phyloP scores from a whole-genome alignment of 140 eudicot species.

The Eryngium alpinum region DNA sequence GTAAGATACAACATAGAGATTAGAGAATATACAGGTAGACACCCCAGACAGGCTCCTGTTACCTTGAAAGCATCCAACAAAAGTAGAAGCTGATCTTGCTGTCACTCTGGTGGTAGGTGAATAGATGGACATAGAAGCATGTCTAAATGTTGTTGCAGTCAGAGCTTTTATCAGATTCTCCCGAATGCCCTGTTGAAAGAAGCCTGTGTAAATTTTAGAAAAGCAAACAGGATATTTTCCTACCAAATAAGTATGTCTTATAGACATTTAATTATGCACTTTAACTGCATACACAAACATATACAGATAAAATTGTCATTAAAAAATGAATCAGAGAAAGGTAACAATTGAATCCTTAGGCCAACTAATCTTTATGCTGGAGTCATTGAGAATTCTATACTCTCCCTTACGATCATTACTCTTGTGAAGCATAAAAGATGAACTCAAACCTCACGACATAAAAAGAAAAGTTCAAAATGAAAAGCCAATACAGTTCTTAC shows the following conservation, averaged over 20 bases:
- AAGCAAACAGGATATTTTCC: no score
- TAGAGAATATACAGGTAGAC: background rate
- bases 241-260: constrained; percentile 12
- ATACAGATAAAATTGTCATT: background rate
- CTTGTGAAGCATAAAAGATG: background rate
- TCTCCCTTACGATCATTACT: no score
- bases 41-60: constrained; percentile 6
- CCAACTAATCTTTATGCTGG: background rate
- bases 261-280: background rate
- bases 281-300: background rate
- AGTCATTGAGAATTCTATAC: background rate
- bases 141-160: constrained; percentile 28
- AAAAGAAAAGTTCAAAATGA: background rate
- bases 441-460: background rate
- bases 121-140: constrained; percentile 20
- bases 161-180: constrained; percentile 44
- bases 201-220: constrained; percentile 1
- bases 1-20: background rate
- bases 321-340: background rate
- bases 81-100: constrained; percentile 28
- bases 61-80: constrained; percentile 44
- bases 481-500: background rate
- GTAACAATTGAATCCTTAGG: background rate
- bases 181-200: constrained; percentile 41
- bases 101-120: constrained; percentile 17